Conservation (phyloP, 1,139 yeast genomes). For the Arxiozyma bovina region DNA sequence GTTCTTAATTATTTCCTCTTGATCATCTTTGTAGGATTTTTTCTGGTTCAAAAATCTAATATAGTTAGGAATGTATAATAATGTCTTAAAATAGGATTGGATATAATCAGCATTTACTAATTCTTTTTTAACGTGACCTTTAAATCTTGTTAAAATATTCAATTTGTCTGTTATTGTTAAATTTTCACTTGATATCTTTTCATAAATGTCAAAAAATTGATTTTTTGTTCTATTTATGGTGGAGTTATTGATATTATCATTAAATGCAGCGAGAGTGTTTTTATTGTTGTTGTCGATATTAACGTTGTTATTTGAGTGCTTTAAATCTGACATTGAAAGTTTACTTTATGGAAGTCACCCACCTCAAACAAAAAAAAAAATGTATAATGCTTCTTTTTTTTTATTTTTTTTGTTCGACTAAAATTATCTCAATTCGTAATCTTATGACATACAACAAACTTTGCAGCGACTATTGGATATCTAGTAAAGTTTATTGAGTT, state of each 20-base stretch:
- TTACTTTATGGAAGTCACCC: background rate
- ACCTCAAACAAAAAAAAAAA: background rate
- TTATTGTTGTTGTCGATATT: background rate
- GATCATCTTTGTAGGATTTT: slow-evolving; percentile 32
- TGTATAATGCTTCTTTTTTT: no score
- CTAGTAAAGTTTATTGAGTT: no score
- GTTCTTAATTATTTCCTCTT: background rate
- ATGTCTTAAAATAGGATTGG: slow-evolving; percentile 49
- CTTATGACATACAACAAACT: background rate
- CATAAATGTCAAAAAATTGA: slow-evolving; percentile 5
- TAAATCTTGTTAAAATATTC: slow-evolving; percentile 42
- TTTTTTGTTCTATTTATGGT: background rate
- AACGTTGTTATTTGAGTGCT: background rate
- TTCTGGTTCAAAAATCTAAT: slow-evolving; percentile 27
- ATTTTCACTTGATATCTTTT: slow-evolving; percentile 8
- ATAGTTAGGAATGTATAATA: slow-evolving; percentile 31
- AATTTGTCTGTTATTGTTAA: slow-evolving; percentile 31
- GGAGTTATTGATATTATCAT: background rate
- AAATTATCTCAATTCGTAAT: no score
- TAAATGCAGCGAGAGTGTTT: background rate
- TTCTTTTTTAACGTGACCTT: slow-evolving; percentile 62
- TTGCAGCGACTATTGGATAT: no score
- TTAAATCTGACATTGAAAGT: background rate
- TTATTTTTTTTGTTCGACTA: background rate
- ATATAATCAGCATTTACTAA: slow-evolving; percentile 48